Conservation (phyloP, 768 basidiomycete species). For the Boletus bicolor region DNA sequence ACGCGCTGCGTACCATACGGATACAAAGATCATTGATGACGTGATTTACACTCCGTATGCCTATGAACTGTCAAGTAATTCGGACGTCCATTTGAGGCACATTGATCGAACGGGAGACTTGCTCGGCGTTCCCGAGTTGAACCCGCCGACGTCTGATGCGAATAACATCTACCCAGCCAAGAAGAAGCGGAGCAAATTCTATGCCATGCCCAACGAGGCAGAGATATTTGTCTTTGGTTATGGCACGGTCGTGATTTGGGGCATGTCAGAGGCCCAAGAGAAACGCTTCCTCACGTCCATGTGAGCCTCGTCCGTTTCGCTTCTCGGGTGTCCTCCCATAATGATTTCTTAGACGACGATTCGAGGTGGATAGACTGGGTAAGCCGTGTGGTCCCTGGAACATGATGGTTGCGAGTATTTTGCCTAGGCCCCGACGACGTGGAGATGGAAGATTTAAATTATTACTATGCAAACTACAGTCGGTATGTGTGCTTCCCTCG, state of each 20-base stretch:
- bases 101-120: conserved; percentile 58
- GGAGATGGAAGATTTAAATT: conserved; percentile 97
- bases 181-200: conserved; percentile 63
- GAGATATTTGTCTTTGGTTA: conserved; percentile 95
- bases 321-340: not conserved
- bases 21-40: conserved; percentile 87
- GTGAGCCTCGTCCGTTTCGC: conserved; percentile 46
- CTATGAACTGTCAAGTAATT: conserved; percentile 52
- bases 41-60: conserved; percentile 92
- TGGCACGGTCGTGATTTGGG: conserved; percentile 96
- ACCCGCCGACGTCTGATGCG: conserved; percentile 24
- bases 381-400: conserved; percentile 19
- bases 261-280: conserved; percentile 93
- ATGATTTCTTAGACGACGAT: conserved; percentile 67
- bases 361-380: conserved; percentile 88
- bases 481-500: conserved; percentile 48
- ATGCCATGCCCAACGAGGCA: conserved; percentile 63
- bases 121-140: conserved; percentile 73
- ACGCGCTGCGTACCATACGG: conserved; percentile 77
- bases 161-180: conserved; percentile 35
- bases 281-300: conserved; percentile 85
- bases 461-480: conserved; percentile 95
- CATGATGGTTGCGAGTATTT: not conserved
- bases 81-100: conserved; percentile 30
- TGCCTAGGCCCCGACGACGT: conserved; percentile 76